phyloP scores from a whole-genome alignment of 805 yeast genomes.

The Schizosaccharomyces japonicus region DNA sequence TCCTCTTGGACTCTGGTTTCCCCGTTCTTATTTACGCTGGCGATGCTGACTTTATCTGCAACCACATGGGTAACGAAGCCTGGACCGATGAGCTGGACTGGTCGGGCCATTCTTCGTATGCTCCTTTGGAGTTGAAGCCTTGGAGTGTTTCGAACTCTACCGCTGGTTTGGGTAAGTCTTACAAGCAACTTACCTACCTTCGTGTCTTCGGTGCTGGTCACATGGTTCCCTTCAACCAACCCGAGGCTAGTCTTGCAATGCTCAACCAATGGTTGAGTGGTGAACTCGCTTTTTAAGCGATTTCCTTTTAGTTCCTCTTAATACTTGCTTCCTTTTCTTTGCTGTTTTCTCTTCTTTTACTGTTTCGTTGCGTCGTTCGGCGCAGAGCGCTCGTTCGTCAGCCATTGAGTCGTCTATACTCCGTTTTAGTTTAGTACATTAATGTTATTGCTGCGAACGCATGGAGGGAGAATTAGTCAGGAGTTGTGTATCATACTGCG shows the following conservation, averaged over 20 bases:
- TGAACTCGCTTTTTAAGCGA: not conserved
- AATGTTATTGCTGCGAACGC: too few relatives aligned
- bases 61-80: conserved; percentile 60
- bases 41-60: conserved; percentile 86
- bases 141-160: conserved; percentile 21
- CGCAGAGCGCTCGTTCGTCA: too few relatives aligned
- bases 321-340: not conserved
- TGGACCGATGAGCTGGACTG: conserved; percentile 62
- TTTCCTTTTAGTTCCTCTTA: not conserved
- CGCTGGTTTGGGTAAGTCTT: conserved; percentile 57
- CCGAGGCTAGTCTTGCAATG: conserved; percentile 53
- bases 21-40: conserved; percentile 87
- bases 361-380: too few relatives aligned
- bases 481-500: not conserved
- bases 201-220: conserved; percentile 81
- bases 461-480: too few relatives aligned
- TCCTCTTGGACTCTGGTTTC: conserved; percentile 42
- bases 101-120: conserved; percentile 33
- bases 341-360: not conserved
- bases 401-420: too few relatives aligned
- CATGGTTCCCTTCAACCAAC: conserved; percentile 86
- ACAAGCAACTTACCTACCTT: conserved; percentile 51
- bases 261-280: conserved; percentile 68
- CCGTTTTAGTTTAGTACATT: too few relatives aligned
- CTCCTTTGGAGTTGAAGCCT: conserved; percentile 16